These are phyloP conservation scores for Hymenoscyphus scutula DNA, from an alignment of 2,329 filamentous ascomycete species.

Conservation along the genomic window DNA sequence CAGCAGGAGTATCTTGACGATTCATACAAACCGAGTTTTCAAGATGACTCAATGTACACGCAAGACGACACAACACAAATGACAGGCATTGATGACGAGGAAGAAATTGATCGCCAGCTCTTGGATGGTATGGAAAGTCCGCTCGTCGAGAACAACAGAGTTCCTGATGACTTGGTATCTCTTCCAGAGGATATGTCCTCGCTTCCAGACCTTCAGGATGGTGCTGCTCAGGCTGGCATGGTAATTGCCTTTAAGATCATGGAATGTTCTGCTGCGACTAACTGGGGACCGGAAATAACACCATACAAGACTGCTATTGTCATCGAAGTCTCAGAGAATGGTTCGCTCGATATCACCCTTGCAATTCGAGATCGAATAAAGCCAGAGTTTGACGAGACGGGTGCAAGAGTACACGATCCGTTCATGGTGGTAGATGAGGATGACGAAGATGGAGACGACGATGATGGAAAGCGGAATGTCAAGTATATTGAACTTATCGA, in stretches of 20 bases:
- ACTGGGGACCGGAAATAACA: conserved; percentile 64
- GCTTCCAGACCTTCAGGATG: conserved; percentile 50
- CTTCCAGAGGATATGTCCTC: conserved; percentile 56
- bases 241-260: conserved; percentile 68
- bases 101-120: conserved; percentile 31
- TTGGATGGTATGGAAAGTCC: conserved; percentile 32
- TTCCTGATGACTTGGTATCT: conserved; percentile 60
- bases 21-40: conserved; percentile 32
- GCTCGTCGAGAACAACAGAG: conserved; percentile 37
- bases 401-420: conserved; percentile 70
- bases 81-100: conserved; percentile 37
- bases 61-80: conserved; percentile 27
- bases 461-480: conserved; percentile 61
- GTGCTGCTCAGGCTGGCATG: conserved; percentile 55
- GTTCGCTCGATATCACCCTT: conserved; percentile 58
- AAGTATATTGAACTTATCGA: conserved; percentile 64
- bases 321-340: conserved; percentile 52
- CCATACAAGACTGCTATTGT: conserved; percentile 65
- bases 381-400: conserved; percentile 65
- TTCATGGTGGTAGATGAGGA: conserved; percentile 73
- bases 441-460: conserved; percentile 54
- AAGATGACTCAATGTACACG: conserved; percentile 34
- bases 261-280: conserved; percentile 57
- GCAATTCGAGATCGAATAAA: conserved; percentile 65
- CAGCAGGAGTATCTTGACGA: conserved; percentile 41